These are phyloP conservation scores for Fulvia fulva DNA, from an alignment of 2,329 filamentous ascomycete genomes.

Conservation along the genomic window DNA sequence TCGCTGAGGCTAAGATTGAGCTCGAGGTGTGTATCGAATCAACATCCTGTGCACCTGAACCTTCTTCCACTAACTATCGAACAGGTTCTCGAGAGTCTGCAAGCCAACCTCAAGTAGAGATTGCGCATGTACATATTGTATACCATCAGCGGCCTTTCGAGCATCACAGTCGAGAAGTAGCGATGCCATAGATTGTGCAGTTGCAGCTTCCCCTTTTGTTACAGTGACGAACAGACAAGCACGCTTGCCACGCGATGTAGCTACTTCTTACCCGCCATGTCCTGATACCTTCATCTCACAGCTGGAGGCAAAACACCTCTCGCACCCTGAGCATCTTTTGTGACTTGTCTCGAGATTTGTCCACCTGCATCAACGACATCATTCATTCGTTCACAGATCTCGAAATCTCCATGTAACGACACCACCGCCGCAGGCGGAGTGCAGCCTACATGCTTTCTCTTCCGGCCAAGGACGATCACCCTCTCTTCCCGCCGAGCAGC, in stretches of 20 bases:
- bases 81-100: slow-evolving; percentile 78
- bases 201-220: not conserved
- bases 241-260: not conserved
- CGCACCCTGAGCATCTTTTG: not conserved
- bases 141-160: slow-evolving; percentile 19
- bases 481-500: not conserved
- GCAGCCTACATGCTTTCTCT: not conserved
- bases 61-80: slow-evolving; percentile 7
- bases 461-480: not conserved
- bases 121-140: slow-evolving; percentile 25
- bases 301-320: not conserved
- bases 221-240: not conserved
- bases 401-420: not conserved
- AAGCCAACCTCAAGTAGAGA: slow-evolving; percentile 73
- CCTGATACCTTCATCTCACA: too few relatives aligned
- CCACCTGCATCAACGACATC: not conserved
- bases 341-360: not conserved
- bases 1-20: slow-evolving; percentile 99
- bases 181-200: slow-evolving; percentile 3
- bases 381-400: not conserved
- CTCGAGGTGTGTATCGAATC: slow-evolving; percentile 69
- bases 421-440: not conserved
- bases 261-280: too few relatives aligned
- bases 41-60: slow-evolving; percentile 19
- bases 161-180: slow-evolving; percentile 2